Percentiles rank a stretch among this genome's conserved stretches.
phyloP scores from a whole-genome alignment of 805 yeast species.

The Yarrowia bubula region DNA sequence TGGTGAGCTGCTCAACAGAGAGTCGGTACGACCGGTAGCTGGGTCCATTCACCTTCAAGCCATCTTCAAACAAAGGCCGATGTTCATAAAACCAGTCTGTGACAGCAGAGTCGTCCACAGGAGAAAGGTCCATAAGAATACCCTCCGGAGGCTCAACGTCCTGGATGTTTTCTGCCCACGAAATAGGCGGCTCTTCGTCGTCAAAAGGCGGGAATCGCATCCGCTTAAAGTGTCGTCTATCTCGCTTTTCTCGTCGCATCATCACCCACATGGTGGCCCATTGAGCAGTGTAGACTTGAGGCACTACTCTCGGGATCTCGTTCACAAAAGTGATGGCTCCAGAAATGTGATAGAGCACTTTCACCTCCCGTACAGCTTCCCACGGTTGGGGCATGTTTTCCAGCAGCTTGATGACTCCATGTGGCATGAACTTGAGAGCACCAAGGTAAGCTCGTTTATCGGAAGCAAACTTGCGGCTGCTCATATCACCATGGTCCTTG shows the following conservation, averaged over 20 bases:
- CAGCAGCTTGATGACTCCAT: constrained; percentile 80
- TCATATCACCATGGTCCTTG: constrained; percentile 79
- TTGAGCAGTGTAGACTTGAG: constrained; percentile 87
- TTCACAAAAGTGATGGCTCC: constrained; percentile 96
- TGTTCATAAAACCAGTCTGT: constrained; percentile 79
- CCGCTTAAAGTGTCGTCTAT: constrained; percentile 82
- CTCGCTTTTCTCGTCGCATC: constrained; percentile 94
- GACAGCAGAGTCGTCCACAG: constrained; percentile 57
- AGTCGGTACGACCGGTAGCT: constrained; percentile 74
- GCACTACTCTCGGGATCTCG: constrained; percentile 87
- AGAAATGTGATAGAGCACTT: constrained; percentile 80
- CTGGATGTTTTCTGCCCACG: constrained; percentile 77
- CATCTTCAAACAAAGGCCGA: constrained; percentile 64
- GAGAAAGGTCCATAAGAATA: constrained; percentile 63
- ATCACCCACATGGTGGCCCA: constrained; percentile 93
- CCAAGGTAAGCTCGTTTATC: constrained; percentile 88
- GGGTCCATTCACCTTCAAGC: constrained; percentile 63
- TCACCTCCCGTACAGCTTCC: constrained; percentile 84
- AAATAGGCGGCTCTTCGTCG: constrained; percentile 92
- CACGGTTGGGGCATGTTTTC: constrained; percentile 99
- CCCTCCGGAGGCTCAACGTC: constrained; percentile 72
- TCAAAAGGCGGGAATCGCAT: constrained; percentile 95
- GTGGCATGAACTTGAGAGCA: constrained; percentile 92
- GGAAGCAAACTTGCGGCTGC: constrained; percentile 70
- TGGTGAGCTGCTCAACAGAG: constrained; percentile 58